phyloP scores from a whole-genome alignment of 1,284 basidiomycete genomes.

The Boletus holoroseus region DNA sequence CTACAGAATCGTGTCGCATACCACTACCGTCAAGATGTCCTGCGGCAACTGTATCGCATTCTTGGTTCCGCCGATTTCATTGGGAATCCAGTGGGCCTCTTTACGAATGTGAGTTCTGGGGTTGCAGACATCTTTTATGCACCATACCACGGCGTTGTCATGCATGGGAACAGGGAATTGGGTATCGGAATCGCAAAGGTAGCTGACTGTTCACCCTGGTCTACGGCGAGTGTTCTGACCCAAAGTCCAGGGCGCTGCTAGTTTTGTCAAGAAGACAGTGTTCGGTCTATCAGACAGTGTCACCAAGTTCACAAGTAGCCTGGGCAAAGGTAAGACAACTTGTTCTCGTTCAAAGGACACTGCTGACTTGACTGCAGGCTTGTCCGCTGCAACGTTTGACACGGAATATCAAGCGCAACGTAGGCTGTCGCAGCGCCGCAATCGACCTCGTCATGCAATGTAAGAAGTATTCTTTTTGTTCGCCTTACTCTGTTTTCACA shows the following conservation, averaged over 20 bases:
- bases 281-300: conserved; percentile 95
- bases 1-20: conserved; percentile 82
- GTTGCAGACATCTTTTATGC: conserved; percentile 99
- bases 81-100: conserved; percentile 90
- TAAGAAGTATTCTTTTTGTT: conserved; percentile 37
- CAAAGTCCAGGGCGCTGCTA: conserved; percentile 77
- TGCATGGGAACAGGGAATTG: conserved; percentile 94
- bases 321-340: conserved; percentile 76
- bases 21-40: conserved; percentile 92
- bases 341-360: not conserved
- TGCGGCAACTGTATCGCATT: conserved; percentile 93
- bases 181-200: conserved; percentile 97
- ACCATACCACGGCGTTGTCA: conserved; percentile 95
- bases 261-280: conserved; percentile 98
- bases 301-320: conserved; percentile 95
- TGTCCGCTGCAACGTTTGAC: conserved; percentile 96
- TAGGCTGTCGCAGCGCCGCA: conserved; percentile 84
- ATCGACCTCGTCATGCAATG: conserved; percentile 95
- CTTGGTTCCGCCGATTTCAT: conserved; percentile 96
- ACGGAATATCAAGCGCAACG: conserved; percentile 91
- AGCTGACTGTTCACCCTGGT: conserved; percentile 3
- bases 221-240: conserved; percentile 10
- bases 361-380: conserved; percentile 44
- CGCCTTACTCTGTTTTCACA: conserved; percentile 10
- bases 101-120: conserved; percentile 99